Evolutionary conservation across 805 yeast genomes (phyloP).

Genomic region (Candida taoyuanica): DNA sequence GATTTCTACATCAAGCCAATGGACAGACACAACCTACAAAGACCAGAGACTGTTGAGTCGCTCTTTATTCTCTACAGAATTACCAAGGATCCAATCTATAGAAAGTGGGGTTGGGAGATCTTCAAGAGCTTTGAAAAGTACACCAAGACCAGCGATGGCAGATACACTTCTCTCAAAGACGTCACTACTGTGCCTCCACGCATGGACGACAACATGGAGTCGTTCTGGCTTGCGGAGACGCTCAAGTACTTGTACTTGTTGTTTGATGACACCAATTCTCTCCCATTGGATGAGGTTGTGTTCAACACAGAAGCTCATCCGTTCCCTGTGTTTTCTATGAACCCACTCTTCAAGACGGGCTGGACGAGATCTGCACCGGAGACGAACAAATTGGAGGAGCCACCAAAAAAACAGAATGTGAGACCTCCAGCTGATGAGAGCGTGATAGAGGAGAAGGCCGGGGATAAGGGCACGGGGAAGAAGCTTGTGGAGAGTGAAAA

Average conservation of each 20-base stretch:
- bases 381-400: slow-evolving; percentile 3
- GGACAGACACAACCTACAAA: slow-evolving; percentile 81
- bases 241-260: slow-evolving; percentile 77
- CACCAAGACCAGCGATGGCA: slow-evolving; percentile 45
- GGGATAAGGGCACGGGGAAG: neutral
- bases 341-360: slow-evolving; percentile 51
- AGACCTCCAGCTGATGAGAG: slow-evolving; percentile 17
- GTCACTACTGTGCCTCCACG: slow-evolving; percentile 54
- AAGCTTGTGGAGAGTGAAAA: neutral
- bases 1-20: slow-evolving; percentile 67
- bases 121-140: slow-evolving; percentile 64
- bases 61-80: slow-evolving; percentile 73
- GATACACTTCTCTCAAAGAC: slow-evolving; percentile 63
- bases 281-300: slow-evolving; percentile 65
- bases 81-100: slow-evolving; percentile 74
- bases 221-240: slow-evolving; percentile 93
- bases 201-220: slow-evolving; percentile 71
- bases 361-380: slow-evolving; percentile 40
- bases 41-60: slow-evolving; percentile 93
- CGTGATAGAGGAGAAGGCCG: slow-evolving; percentile 3
- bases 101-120: slow-evolving; percentile 88
- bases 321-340: slow-evolving; percentile 64
- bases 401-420: slow-evolving; percentile 24
- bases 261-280: slow-evolving; percentile 60
- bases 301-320: slow-evolving; percentile 95